Percentiles rank a stretch among this genome's conserved stretches.
phyloP scores from a whole-genome alignment of 345 rosid genomes.

The Salix udensis region DNA sequence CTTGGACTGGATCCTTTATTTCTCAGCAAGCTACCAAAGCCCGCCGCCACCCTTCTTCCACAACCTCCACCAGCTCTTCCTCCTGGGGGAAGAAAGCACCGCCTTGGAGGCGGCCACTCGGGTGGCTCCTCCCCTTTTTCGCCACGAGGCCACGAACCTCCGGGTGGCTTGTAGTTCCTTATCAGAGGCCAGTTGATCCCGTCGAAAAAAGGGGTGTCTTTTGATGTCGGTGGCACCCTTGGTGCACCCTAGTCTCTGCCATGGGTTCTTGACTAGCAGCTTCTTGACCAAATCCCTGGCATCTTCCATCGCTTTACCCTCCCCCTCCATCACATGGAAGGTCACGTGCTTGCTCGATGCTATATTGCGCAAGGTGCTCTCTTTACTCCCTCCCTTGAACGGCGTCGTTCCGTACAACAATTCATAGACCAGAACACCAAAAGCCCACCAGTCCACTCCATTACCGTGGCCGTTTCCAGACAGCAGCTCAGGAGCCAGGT shows the following conservation, averaged over 20 bases:
- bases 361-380: constrained; percentile 81
- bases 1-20: background rate
- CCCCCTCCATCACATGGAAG: constrained; percentile 55
- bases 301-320: constrained; percentile 46
- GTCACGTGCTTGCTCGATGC: constrained; percentile 49
- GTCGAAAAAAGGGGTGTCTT: constrained; percentile 77
- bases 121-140: background rate
- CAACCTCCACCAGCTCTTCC: background rate
- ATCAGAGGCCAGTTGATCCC: constrained; percentile 78
- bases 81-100: background rate
- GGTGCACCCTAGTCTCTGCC: constrained; percentile 60
- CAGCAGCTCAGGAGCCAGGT: constrained; percentile 89
- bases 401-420: constrained; percentile 81
- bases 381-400: constrained; percentile 69
- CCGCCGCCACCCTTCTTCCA: background rate
- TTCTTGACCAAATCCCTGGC: constrained; percentile 69
- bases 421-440: constrained; percentile 81
- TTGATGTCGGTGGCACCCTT: constrained; percentile 89
- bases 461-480: constrained; percentile 88
- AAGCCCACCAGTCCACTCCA: constrained; percentile 98
- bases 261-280: constrained; percentile 70
- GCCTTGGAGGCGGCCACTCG: background rate
- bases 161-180: constrained; percentile 70
- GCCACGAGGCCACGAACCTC: constrained; percentile 40
- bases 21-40: background rate